Evolutionary conservation across 2,329 filamentous ascomycete species (phyloP).

Genomic region (Aspergillus tanneri): DNA sequence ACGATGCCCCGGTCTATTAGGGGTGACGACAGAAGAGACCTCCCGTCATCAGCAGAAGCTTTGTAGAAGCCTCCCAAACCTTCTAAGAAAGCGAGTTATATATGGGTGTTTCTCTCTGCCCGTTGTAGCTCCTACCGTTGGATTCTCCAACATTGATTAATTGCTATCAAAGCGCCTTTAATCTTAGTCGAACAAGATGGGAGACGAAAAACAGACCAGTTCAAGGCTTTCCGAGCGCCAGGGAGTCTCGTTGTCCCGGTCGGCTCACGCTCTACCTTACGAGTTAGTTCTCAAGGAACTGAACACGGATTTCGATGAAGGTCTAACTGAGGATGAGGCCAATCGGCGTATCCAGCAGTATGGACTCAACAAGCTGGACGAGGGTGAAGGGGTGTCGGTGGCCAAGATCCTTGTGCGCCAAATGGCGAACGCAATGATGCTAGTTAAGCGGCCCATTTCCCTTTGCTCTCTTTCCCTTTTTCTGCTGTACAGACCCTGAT

Average conservation of each 20-base stretch:
- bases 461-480: background rate
- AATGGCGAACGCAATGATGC: conserved; percentile 65
- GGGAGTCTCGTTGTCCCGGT: conserved; percentile 50
- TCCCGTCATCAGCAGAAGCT: too few relatives aligned
- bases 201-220: too few relatives aligned
- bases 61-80: too few relatives aligned
- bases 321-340: conserved; percentile 56
- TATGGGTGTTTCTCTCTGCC: too few relatives aligned
- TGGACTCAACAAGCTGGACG: conserved; percentile 63
- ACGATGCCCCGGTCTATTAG: too few relatives aligned
- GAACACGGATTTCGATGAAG: conserved; percentile 54
- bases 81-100: too few relatives aligned
- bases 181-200: too few relatives aligned
- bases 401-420: conserved; percentile 66
- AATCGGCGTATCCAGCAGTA: conserved; percentile 53
- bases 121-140: too few relatives aligned
- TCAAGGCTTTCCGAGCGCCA: too few relatives aligned
- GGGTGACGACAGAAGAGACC: too few relatives aligned
- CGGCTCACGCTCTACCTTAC: conserved; percentile 60
- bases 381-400: conserved; percentile 65
- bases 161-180: too few relatives aligned
- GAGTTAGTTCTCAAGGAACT: conserved; percentile 56
- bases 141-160: too few relatives aligned
- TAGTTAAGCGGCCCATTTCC: conserved; percentile 47
- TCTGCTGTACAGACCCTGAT: conserved; percentile 17